Evolutionary conservation across 495 filamentous ascomycete genomes (phyloP).

Genomic region (Penicillium cataractarum): DNA sequence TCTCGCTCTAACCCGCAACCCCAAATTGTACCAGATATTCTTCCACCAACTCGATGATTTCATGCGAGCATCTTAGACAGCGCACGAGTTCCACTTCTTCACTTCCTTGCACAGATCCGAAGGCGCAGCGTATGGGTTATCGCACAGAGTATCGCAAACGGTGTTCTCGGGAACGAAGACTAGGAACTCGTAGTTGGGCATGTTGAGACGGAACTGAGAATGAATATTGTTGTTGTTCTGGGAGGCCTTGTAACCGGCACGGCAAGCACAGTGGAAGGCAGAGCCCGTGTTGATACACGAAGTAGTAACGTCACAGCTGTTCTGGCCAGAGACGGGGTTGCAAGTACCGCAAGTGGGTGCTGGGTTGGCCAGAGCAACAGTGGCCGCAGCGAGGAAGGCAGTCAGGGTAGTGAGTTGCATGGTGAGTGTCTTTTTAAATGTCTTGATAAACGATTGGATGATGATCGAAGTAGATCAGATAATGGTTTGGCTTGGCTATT

Average conservation of each 20-base stretch:
- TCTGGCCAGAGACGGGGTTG: conserved; percentile 48
- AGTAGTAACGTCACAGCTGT: conserved; percentile 47
- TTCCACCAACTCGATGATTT: neutral
- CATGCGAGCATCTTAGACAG: conserved; percentile 25
- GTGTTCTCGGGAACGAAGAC: conserved; percentile 47
- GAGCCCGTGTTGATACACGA: conserved; percentile 63
- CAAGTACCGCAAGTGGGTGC: conserved; percentile 43
- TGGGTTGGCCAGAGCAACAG: conserved; percentile 30
- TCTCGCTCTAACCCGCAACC: neutral
- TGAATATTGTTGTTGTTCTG: conserved; percentile 34
- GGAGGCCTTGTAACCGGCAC: conserved; percentile 66
- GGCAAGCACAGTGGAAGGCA: conserved; percentile 77
- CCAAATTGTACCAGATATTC: neutral
- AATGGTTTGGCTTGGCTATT: conserved; percentile 8
- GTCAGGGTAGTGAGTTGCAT: conserved; percentile 36
- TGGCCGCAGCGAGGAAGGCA: conserved; percentile 27
- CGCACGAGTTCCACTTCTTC: conserved; percentile 32
- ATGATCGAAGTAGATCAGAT: conserved; percentile 15
- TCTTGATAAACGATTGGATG: conserved; percentile 8
- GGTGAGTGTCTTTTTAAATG: conserved; percentile 9
- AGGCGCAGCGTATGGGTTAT: conserved; percentile 36
- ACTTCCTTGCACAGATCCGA: conserved; percentile 45
- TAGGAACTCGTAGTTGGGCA: conserved; percentile 47
- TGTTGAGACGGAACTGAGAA: conserved; percentile 43
- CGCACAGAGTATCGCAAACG: conserved; percentile 43